Conservation (phyloP, 2,329 filamentous ascomycete species). For the Fusarium mexicanum region DNA sequence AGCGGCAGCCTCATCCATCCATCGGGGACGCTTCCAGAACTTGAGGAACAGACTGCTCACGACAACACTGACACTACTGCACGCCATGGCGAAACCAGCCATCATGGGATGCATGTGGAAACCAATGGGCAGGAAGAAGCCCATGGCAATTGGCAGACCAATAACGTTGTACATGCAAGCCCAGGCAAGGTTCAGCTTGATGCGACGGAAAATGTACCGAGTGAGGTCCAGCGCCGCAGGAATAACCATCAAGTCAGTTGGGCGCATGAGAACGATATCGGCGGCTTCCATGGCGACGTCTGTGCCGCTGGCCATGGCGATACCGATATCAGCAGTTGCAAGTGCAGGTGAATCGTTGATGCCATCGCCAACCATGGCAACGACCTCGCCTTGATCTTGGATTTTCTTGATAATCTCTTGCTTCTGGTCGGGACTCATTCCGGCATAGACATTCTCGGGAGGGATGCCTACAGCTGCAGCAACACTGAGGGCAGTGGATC, state of each 20-base stretch:
- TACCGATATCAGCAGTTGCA: conserved; percentile 90
- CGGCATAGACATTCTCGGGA: conserved; percentile 78
- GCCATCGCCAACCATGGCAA: conserved; percentile 97
- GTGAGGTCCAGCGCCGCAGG: conserved; percentile 85
- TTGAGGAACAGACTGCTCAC: conserved; percentile 84
- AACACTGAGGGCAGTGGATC: conserved; percentile 83
- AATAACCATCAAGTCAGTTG: conserved; percentile 91
- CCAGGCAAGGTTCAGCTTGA: conserved; percentile 93
- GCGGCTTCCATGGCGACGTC: conserved; percentile 98
- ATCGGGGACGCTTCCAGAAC: conserved; percentile 83
- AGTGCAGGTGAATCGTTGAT: conserved; percentile 98
- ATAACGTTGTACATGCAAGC: conserved; percentile 92
- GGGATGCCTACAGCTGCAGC: conserved; percentile 85
- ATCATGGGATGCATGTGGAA: conserved; percentile 92
- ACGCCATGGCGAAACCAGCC: conserved; percentile 93
- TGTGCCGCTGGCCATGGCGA: conserved; percentile 90
- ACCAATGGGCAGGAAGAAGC: conserved; percentile 89
- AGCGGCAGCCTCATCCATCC: conserved; percentile 80
- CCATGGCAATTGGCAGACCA: conserved; percentile 96
- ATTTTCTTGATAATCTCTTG: conserved; percentile 83
- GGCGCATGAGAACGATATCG: conserved; percentile 94
- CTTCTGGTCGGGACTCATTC: conserved; percentile 92
- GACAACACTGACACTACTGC: conserved; percentile 89
- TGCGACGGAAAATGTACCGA: conserved; percentile 86
- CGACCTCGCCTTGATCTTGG: conserved; percentile 77